Evolutionary conservation across 805 yeast genomes (phyloP).

Genomic region (Candida hispaniensis): DNA sequence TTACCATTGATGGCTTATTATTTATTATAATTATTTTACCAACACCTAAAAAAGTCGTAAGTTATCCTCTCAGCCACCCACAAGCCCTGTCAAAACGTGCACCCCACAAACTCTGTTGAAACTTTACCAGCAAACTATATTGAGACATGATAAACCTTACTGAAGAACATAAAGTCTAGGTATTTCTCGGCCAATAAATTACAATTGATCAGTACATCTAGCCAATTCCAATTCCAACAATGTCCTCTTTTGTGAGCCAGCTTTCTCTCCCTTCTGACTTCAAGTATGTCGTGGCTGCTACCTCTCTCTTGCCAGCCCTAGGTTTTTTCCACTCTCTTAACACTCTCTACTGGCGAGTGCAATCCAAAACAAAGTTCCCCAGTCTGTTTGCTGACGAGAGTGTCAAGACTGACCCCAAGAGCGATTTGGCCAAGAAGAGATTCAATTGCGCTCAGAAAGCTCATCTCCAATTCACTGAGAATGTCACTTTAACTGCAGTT

Average conservation of each 20-base stretch:
- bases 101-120: too few species aligned
- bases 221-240: too few species aligned
- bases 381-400: slow-evolving; percentile 15
- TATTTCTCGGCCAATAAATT: too few species aligned
- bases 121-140: too few species aligned
- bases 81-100: too few species aligned
- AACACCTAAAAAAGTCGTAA: too few species aligned
- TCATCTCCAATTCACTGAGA: slow-evolving; percentile 16
- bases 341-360: slow-evolving; percentile 10
- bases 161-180: too few species aligned
- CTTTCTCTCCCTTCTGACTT: slow-evolving; percentile 8
- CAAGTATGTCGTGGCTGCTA: slow-evolving; percentile 11
- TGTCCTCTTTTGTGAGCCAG: background rate
- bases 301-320: slow-evolving; percentile 12
- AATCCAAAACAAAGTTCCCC: slow-evolving; percentile 15
- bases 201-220: too few species aligned
- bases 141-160: too few species aligned
- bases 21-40: too few species aligned
- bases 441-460: slow-evolving; percentile 18
- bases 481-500: slow-evolving; percentile 10
- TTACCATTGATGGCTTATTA: too few species aligned
- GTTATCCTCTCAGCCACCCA: too few species aligned
- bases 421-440: slow-evolving; percentile 13
- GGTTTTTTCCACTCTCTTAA: slow-evolving; percentile 16
- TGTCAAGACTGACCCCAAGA: slow-evolving; percentile 15